Evolutionary conservation across 164 flowering plant species (phyloP).

Genomic region (Houttuynia cordata): DNA sequence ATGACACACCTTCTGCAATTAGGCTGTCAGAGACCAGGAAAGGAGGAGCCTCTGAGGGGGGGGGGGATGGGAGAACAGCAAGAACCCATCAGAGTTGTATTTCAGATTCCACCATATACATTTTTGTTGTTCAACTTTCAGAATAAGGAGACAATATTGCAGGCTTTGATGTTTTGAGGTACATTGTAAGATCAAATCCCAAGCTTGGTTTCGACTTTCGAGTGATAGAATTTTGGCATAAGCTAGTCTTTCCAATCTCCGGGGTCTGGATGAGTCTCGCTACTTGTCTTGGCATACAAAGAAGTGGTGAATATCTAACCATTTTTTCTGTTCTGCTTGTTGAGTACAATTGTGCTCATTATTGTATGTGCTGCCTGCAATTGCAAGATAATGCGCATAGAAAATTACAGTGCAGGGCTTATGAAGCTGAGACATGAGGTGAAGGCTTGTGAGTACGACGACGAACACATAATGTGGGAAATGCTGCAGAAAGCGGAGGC

Average conservation of each 20-base stretch:
- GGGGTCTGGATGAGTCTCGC: background rate
- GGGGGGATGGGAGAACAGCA: too few species aligned
- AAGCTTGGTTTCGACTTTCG: background rate
- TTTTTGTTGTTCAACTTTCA: too few species aligned
- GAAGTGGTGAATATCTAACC: background rate
- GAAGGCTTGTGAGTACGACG: slow-evolving; percentile 53
- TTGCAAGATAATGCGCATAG: too few species aligned
- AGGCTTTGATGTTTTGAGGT: too few species aligned
- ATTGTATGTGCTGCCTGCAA: background rate
- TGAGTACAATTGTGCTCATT: background rate
- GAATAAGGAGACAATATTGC: too few species aligned
- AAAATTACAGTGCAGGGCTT: slow-evolving; percentile 38
- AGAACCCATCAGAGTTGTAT: too few species aligned
- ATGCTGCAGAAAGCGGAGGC: slow-evolving; percentile 29
- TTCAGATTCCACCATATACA: too few species aligned
- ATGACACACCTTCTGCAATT: too few species aligned
- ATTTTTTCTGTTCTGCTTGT: background rate
- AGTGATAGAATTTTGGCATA: background rate
- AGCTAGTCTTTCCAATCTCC: background rate
- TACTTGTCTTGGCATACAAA: background rate
- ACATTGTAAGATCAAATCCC: too few species aligned
- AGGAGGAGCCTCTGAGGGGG: too few species aligned
- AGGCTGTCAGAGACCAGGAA: too few species aligned
- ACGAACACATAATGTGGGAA: slow-evolving; percentile 66
- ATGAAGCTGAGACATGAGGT: slow-evolving; percentile 47